phyloP scores from a whole-genome alignment of 2,329 filamentous ascomycete species.

The Fusarium lateritium region DNA sequence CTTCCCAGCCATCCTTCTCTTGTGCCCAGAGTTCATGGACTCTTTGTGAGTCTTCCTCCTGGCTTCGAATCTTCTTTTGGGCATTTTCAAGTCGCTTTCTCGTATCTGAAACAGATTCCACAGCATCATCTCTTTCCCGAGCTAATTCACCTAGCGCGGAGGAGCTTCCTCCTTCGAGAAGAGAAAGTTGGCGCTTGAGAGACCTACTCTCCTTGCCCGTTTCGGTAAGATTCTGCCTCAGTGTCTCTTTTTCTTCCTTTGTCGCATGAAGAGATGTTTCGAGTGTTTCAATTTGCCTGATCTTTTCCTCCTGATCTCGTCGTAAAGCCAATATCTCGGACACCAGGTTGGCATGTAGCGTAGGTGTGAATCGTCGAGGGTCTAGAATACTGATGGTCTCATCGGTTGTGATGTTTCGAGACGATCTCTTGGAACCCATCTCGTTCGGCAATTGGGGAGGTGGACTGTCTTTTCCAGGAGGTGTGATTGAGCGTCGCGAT shows the following conservation, averaged over 20 bases:
- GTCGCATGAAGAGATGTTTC: conserved; percentile 81
- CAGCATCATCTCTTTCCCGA: conserved; percentile 87
- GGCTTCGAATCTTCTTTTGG: conserved; percentile 82
- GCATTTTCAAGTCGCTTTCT: conserved; percentile 82
- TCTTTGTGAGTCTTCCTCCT: conserved; percentile 87
- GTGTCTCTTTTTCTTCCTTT: conserved; percentile 80
- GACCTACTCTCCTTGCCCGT: conserved; percentile 83
- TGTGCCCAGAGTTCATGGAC: conserved; percentile 85
- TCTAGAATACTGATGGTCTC: conserved; percentile 84
- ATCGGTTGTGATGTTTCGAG: conserved; percentile 73
- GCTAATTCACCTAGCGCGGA: conserved; percentile 88
- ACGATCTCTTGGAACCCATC: conserved; percentile 65
- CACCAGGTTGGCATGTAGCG: conserved; percentile 92
- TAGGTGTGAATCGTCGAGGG: conserved; percentile 93
- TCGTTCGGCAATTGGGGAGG: conserved; percentile 66
- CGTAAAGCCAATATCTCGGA: conserved; percentile 92
- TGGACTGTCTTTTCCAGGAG: conserved; percentile 71
- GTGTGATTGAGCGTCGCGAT: conserved; percentile 78
- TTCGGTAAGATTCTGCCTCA: conserved; percentile 73
- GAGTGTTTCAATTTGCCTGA: conserved; percentile 86
- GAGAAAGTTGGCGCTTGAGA: conserved; percentile 85
- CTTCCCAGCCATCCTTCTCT: conserved; percentile 88
- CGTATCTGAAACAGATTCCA: conserved; percentile 79
- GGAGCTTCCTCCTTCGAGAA: conserved; percentile 89
- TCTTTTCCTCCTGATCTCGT: conserved; percentile 91